phyloP scores from a whole-genome alignment of 2,329 filamentous ascomycete genomes.

The Trichoderma citrinoviride region DNA sequence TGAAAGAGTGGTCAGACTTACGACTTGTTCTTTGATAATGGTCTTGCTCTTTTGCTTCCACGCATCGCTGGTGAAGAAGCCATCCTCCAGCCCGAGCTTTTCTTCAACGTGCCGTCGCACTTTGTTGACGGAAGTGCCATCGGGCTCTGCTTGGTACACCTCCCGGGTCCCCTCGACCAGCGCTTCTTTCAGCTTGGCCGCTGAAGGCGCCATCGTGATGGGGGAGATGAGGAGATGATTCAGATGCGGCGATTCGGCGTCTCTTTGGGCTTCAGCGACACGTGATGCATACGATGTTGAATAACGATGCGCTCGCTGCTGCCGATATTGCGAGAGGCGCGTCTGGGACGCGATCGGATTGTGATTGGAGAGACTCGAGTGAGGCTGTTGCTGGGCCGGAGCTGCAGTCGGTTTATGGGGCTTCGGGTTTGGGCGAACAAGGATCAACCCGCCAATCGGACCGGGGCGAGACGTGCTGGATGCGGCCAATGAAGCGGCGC shows the following conservation, averaged over 20 bases:
- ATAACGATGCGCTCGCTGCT: neutral
- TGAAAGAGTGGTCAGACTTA: constrained; percentile 37
- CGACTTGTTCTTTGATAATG: constrained; percentile 55
- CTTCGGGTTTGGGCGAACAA: neutral
- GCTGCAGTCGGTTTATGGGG: neutral
- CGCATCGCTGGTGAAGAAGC: constrained; percentile 47
- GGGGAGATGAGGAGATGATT: neutral
- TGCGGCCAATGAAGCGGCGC: neutral
- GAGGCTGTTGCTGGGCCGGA: neutral
- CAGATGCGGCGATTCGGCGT: neutral
- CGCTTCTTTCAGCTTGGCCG: constrained; percentile 44
- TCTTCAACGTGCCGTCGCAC: constrained; percentile 54
- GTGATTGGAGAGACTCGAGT: constrained; percentile 13
- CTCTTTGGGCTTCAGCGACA: neutral
- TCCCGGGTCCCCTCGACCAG: constrained; percentile 48
- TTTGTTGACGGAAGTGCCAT: constrained; percentile 54
- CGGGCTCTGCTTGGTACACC: constrained; percentile 45
- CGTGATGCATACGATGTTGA: neutral
- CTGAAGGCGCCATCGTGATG: constrained; percentile 41
- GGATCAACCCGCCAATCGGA: neutral
- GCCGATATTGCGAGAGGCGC: constrained; percentile 10
- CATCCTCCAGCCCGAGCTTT: constrained; percentile 47
- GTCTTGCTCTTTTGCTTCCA: constrained; percentile 61
- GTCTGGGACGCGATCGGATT: constrained; percentile 23
- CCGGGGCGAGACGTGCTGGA: neutral